Evolutionary conservation across 192 early-diverging fungal genomes (phyloP).

Genomic region (Piromyces finnis): DNA sequence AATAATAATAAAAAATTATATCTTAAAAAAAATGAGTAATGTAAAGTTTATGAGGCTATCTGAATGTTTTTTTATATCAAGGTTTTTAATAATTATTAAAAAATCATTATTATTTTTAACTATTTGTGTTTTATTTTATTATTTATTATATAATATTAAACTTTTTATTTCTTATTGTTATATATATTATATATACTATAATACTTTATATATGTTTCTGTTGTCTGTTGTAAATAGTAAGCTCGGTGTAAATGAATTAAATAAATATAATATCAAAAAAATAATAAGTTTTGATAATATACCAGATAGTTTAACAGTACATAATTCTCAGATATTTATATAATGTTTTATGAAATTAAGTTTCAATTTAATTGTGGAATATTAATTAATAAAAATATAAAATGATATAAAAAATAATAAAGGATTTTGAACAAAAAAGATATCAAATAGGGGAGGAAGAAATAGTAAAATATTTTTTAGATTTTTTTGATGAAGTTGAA

Average conservation of each 20-base stretch:
- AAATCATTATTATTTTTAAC: background rate
- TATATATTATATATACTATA: no score
- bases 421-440: background rate
- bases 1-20: no score
- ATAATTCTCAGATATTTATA: no score
- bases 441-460: background rate
- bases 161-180: no score
- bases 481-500: background rate
- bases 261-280: background rate
- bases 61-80: background rate
- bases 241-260: background rate
- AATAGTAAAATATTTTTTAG: background rate
- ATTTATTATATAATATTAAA: no score
- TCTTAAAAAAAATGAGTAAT: background rate
- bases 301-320: background rate
- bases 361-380: no score
- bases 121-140: no score
- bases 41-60: background rate
- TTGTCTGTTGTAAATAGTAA: background rate
- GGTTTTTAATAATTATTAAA: background rate
- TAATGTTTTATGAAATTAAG: no score
- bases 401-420: background rate
- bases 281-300: background rate
- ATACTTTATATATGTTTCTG: no score
- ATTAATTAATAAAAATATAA: no score